A percentile compares a stretch with the other conserved stretches of the same genome.
Conservation (phyloP, 768 basidiomycete genomes). For the Suillus fuscotomentosus region DNA sequence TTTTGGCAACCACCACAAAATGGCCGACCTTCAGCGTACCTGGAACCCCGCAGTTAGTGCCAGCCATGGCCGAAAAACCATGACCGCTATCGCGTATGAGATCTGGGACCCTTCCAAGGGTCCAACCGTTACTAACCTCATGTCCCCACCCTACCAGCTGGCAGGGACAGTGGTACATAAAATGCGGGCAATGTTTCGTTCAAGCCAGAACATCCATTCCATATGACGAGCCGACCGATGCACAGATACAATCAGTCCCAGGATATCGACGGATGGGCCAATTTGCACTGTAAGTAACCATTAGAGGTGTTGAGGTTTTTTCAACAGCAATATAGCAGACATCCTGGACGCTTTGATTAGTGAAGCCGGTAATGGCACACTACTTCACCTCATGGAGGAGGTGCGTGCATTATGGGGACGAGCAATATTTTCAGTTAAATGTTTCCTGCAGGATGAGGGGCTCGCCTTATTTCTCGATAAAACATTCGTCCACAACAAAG, state of each 20-base stretch:
- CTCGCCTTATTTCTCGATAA: neutral
- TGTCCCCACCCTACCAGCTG: neutral
- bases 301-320: neutral
- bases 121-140: neutral
- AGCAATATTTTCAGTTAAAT: too few relatives aligned
- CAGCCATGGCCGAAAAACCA: neutral
- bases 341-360: too few relatives aligned
- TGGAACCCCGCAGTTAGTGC: neutral
- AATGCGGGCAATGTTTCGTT: neutral
- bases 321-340: neutral
- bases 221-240: neutral
- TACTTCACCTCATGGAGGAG: neutral
- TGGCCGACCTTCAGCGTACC: neutral
- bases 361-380: neutral
- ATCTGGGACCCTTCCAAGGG: neutral
- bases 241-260: neutral
- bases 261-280: too few relatives aligned
- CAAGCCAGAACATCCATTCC: neutral
- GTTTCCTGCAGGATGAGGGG: neutral
- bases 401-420: neutral
- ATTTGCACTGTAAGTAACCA: neutral
- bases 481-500: neutral
- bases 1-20: neutral
- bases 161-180: neutral
- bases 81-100: neutral